Conservation (phyloP, 2,329 filamentous ascomycete genomes). For the Penicillium griseofulvum region DNA sequence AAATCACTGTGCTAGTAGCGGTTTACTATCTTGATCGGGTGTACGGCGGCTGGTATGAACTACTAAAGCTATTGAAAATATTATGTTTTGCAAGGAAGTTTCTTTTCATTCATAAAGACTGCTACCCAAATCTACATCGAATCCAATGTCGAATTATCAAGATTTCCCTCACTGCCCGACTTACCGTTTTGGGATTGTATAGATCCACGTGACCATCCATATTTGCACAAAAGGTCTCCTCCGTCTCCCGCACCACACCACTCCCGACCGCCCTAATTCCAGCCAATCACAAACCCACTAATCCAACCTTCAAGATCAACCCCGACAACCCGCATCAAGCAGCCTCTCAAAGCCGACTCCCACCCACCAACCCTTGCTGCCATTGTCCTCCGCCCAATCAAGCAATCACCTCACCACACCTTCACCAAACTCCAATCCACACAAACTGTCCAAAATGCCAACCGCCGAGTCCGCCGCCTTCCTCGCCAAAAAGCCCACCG, state of each 20-base stretch:
- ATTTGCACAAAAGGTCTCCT: not conserved
- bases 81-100: not conserved
- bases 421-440: not conserved
- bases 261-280: constrained; percentile 20
- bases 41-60: not conserved
- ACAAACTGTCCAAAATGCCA: constrained; percentile 51
- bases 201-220: constrained; percentile 4
- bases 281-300: constrained; percentile 31
- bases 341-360: constrained; percentile 3
- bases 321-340: constrained; percentile 19
- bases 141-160: not conserved
- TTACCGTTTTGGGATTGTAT: not conserved
- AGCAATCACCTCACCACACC: not conserved
- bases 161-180: not conserved
- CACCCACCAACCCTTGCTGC: constrained; percentile 7
- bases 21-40: not conserved
- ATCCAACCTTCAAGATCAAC: constrained; percentile 25
- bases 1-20: no score
- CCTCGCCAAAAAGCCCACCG: constrained; percentile 64
- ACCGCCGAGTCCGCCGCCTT: constrained; percentile 64
- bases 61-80: not conserved
- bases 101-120: accelerated
- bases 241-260: not conserved
- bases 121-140: accelerated
- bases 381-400: not conserved